Evolutionary conservation across 805 yeast genomes (phyloP).

Genomic region (Maudiozyma bulderi): DNA sequence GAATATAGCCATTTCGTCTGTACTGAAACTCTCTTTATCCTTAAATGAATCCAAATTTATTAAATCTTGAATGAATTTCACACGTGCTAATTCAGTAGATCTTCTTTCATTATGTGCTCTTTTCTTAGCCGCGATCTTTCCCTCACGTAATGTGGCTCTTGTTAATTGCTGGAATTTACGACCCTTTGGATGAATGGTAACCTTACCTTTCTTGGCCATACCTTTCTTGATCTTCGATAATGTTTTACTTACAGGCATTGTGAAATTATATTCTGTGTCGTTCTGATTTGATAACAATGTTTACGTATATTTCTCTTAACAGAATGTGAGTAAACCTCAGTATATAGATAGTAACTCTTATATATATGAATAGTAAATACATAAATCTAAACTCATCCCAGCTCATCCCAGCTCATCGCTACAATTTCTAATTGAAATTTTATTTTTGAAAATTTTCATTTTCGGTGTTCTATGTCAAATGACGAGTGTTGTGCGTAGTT

Average conservation of each 20-base stretch:
- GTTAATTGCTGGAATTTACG: constrained; percentile 77
- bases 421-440: neutral
- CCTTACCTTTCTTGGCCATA: constrained; percentile 16
- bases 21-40: constrained; percentile 35
- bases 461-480: neutral
- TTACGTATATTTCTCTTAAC: no score
- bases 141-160: constrained; percentile 80
- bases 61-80: constrained; percentile 52
- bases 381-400: neutral
- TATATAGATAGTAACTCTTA: neutral
- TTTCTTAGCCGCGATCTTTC: constrained; percentile 54
- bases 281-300: no score
- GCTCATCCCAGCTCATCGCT: neutral
- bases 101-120: constrained; percentile 47
- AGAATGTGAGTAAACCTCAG: no score
- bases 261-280: neutral
- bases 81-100: constrained; percentile 49
- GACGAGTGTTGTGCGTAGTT: no score
- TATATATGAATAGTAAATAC: neutral
- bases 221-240: constrained; percentile 26
- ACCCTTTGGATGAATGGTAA: constrained; percentile 67
- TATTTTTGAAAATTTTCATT: neutral
- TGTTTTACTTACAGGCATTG: constrained; percentile 30
- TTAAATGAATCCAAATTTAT: constrained; percentile 34
- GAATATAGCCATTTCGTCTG: constrained; percentile 52